Base-by-base conservation (phyloP, 805 yeast genomes). In the Metschnikowia henanensis region DNA sequence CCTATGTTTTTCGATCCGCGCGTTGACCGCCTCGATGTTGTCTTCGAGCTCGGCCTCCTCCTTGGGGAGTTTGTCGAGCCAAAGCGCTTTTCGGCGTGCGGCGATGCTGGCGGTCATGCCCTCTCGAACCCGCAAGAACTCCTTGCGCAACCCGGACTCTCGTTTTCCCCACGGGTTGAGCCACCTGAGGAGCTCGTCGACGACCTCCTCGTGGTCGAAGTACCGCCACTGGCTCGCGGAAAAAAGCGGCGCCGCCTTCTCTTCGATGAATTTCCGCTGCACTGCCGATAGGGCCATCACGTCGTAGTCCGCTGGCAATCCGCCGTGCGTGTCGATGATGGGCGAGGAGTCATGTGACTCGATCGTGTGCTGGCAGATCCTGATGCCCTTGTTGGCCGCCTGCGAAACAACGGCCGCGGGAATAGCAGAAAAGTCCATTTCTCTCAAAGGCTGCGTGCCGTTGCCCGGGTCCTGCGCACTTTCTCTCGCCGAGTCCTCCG, bases 101-200 rank as follows among this genome's bases (percentile, higher is more conserved):
- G 61, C 68, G 52, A 87, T 77, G 52, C 89, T 78, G 10, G 72
- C 63, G 26, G 60, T 59, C 19, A 86, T 72, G 15, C 76, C 73
- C 9, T 78, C 84, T 49, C 77, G 75, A 19, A 81, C 72, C 3
- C 65, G 62, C 6, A 65, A 58, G 33, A 87, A 59, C 53, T 86
- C 95, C 52, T 83, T 84, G 30, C 79, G 66, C 36, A 91, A 70
- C 29, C 67, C 72, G 15, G 80, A 73, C 57, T 90, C 97, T 35
- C 95, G 68, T 39, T 67, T 70, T 3, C 97, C 97, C 76, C 83
- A 80, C 4, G 79, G 81, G 52, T 84, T 82, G 38, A 90, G 67
- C 88, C 92, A 84, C n/a, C 64, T 59, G 7, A 83, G 45, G 20
- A 91, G 58, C 12, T 59, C 59, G 1, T 76, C 78, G 25, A 89